These are phyloP conservation scores for Vitis hybrid DNA, from an alignment of 177 flowering plant species.

Conservation along the genomic window DNA sequence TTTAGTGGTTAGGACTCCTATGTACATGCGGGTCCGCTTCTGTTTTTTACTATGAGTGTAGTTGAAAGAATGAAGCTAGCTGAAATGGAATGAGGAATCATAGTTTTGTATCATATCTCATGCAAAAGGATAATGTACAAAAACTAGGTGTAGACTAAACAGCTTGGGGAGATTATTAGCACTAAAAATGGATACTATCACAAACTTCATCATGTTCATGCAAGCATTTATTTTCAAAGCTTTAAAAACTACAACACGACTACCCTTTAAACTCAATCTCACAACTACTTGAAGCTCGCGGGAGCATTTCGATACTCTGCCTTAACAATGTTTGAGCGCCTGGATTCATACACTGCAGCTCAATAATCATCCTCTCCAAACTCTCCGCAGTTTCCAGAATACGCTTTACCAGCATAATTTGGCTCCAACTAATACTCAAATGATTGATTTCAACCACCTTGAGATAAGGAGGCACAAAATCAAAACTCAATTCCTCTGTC, in stretches of 20 bases:
- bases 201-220: too few relatives aligned
- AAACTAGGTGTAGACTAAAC: too few relatives aligned
- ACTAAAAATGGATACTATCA: too few relatives aligned
- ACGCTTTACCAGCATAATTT: not conserved
- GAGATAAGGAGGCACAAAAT: not conserved
- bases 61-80: too few relatives aligned
- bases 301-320: not conserved
- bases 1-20: too few relatives aligned
- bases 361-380: not conserved
- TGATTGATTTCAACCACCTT: conserved; percentile 6
- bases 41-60: too few relatives aligned
- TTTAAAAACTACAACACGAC: not conserved
- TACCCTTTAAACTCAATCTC: not conserved
- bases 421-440: not conserved
- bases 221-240: too few relatives aligned
- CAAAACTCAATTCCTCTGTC: not conserved
- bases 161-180: too few relatives aligned
- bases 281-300: not conserved
- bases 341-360: not conserved
- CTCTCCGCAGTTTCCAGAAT: not conserved
- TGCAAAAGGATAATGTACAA: too few relatives aligned
- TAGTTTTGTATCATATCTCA: too few relatives aligned
- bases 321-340: not conserved
- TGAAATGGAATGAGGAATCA: too few relatives aligned
- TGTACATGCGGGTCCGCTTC: too few relatives aligned